Percentiles rank a stretch among this genome's conserved stretches.
Conservation (phyloP, 768 basidiomycete genomes). For the Russula lepida region DNA sequence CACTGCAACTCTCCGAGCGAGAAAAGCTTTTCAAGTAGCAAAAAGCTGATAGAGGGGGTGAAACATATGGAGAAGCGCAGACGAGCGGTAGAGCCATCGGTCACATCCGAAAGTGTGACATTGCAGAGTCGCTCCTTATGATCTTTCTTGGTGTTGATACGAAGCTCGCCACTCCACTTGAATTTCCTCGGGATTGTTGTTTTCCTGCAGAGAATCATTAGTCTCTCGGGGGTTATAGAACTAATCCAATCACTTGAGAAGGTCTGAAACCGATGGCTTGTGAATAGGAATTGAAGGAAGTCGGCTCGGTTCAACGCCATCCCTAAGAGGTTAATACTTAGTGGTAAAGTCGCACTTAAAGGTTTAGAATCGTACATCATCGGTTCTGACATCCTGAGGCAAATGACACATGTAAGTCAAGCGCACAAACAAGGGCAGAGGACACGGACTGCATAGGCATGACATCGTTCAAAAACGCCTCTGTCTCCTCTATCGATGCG, state of each 20-base stretch:
- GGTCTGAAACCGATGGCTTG: constrained; percentile 24
- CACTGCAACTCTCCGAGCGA: constrained; percentile 38
- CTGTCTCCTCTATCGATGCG: constrained; percentile 23
- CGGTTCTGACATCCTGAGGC: constrained; percentile 5
- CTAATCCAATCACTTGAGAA: constrained; percentile 15
- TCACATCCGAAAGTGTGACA: constrained; percentile 39
- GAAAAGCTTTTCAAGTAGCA: constrained; percentile 43
- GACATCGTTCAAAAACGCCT: constrained; percentile 31
- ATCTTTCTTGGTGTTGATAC: constrained; percentile 32
- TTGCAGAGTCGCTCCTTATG: constrained; percentile 41
- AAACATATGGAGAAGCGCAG: constrained; percentile 45
- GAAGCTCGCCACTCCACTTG: constrained; percentile 56
- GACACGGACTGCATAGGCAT: constrained; percentile 36
- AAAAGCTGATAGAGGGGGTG: constrained; percentile 29
- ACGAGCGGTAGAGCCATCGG: constrained; percentile 33
- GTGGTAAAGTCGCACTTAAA: background rate
- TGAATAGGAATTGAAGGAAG: constrained; percentile 3
- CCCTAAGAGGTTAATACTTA: background rate
- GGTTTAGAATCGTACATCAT: constrained; percentile 5
- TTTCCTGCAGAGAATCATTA: constrained; percentile 30
- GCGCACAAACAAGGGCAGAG: background rate
- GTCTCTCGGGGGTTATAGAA: background rate
- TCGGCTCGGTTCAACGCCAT: background rate
- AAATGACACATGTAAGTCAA: background rate
- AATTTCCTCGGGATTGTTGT: constrained; percentile 41